Evolutionary conservation across 768 basidiomycete species (phyloP).

Genomic region (Pilatotrama ljubarskyi): DNA sequence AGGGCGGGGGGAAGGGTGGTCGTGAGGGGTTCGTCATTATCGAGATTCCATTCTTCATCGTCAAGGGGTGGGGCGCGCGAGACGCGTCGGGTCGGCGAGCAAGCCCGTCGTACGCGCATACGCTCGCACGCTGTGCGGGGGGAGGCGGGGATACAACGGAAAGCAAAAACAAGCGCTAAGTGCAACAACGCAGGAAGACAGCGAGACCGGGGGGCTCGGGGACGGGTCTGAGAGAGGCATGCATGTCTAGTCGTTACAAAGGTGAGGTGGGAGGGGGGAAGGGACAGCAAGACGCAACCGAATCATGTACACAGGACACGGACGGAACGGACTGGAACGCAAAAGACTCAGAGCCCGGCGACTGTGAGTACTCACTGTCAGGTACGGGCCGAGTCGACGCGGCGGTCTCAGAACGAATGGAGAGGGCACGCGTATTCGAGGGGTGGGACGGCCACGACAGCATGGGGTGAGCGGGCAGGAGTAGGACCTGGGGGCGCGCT

Average conservation of each 20-base stretch:
- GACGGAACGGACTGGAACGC: neutral
- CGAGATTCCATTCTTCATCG: neutral
- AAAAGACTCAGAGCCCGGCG: neutral
- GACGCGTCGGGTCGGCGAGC: neutral
- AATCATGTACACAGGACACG: conserved; percentile 11
- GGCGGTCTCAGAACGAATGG: conserved; percentile 10
- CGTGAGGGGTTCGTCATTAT: neutral
- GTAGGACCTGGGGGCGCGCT: neutral
- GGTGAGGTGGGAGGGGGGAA: conserved; percentile 13
- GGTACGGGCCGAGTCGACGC: neutral
- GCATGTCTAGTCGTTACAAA: conserved; percentile 78
- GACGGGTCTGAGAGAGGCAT: conserved; percentile 31
- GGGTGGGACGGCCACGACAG: neutral
- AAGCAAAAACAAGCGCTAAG: conserved; percentile 4
- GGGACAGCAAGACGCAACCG: conserved; percentile 7
- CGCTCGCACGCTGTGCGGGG: too few relatives aligned
- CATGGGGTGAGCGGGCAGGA: too few relatives aligned
- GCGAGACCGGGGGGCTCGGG: conserved; percentile 32
- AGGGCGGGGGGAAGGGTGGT: neutral
- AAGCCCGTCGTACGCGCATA: neutral
- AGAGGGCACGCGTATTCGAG: conserved; percentile 5
- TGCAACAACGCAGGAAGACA: conserved; percentile 7
- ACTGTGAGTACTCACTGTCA: too few relatives aligned
- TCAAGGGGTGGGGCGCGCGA: neutral
- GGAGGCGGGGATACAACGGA: neutral